Conservation (phyloP, 108 stramenopile genomes). For the Mayamaea pseudoterrestris region DNA sequence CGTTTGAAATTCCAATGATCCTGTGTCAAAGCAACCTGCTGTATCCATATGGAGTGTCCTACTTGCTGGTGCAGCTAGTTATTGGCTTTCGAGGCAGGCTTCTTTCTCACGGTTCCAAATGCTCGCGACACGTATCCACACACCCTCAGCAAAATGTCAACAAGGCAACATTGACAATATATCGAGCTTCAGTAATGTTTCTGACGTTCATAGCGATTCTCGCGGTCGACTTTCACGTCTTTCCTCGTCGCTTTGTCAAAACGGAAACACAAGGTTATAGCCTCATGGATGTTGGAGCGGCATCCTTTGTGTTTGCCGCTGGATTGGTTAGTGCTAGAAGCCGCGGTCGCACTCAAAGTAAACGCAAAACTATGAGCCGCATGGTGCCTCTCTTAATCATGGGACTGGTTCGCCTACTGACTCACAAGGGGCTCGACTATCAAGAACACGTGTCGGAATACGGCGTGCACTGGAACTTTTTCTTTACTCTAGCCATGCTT, state of each 20-base stretch:
- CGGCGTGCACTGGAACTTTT: slow-evolving; percentile 99
- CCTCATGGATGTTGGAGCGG: slow-evolving; percentile 95
- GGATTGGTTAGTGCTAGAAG: slow-evolving; percentile 41
- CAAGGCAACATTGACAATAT: slow-evolving; percentile 29
- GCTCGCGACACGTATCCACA: not conserved
- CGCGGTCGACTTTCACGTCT: slow-evolving; percentile 85
- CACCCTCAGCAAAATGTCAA: slow-evolving; percentile 1
- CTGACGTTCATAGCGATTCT: slow-evolving; percentile 86
- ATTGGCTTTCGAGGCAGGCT: slow-evolving; percentile 2
- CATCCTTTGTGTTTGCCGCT: slow-evolving; percentile 74
- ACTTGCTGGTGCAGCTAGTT: slow-evolving; percentile 8
- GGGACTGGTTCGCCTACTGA: slow-evolving; percentile 50
- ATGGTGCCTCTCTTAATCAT: slow-evolving; percentile 47
- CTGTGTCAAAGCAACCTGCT: slow-evolving; percentile 38
- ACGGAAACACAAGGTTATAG: slow-evolving; percentile 85
- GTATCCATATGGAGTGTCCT: slow-evolving; percentile 27
- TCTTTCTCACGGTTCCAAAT: not conserved
- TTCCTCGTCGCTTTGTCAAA: slow-evolving; percentile 90
- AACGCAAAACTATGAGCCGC: slow-evolving; percentile 11
- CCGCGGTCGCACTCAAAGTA: not conserved
- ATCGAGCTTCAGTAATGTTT: slow-evolving; percentile 53
- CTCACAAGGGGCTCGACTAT: slow-evolving; percentile 80
- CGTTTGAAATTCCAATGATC: slow-evolving; percentile 58
- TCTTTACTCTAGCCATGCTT: slow-evolving; percentile 76
- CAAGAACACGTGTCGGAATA: slow-evolving; percentile 95